A percentile compares a stretch with the other conserved stretches of the same genome.
Conservation (phyloP, 2,329 filamentous ascomycete genomes). For the Aspergillus luchuensis region DNA sequence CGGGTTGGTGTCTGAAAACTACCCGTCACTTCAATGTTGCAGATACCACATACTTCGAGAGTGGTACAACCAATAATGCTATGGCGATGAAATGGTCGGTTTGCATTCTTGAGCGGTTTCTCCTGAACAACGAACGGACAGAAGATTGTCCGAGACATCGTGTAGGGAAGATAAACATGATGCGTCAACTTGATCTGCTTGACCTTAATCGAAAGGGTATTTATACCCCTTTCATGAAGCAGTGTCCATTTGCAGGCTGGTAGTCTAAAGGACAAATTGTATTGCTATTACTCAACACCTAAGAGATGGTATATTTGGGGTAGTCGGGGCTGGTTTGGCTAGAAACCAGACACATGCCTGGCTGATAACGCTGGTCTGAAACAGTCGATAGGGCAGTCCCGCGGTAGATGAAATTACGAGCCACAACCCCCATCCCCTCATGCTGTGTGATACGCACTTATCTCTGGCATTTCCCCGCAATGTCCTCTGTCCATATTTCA, state of each 20-base stretch:
- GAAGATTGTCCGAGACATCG: neutral
- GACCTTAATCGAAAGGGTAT: no score
- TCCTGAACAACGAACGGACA: neutral
- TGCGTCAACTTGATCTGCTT: neutral
- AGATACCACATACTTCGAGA: neutral
- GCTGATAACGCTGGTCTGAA: slow-evolving; percentile 2
- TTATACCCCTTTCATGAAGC: neutral
- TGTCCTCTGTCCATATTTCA: neutral
- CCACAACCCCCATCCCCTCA: neutral
- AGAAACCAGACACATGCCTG: neutral
- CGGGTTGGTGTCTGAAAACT: neutral
- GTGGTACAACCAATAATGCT: neutral
- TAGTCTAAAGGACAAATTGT: no score
- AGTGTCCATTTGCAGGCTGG: no score
- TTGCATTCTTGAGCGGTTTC: neutral
- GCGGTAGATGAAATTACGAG: slow-evolving; percentile 13
- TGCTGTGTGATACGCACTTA: neutral
- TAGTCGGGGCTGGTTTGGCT: no score
- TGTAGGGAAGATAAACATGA: neutral
- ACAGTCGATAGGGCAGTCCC: slow-evolving; percentile 7
- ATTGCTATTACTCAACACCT: no score
- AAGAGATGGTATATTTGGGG: no score
- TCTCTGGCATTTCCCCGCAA: slow-evolving; percentile 16
- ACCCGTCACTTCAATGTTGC: neutral
- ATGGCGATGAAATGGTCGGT: neutral